Evolutionary conservation across 2,329 filamentous ascomycete species (phyloP), one percentile per base, ranked within the genome.

Genomic region (Pseudocercospora crystallina): DNA sequence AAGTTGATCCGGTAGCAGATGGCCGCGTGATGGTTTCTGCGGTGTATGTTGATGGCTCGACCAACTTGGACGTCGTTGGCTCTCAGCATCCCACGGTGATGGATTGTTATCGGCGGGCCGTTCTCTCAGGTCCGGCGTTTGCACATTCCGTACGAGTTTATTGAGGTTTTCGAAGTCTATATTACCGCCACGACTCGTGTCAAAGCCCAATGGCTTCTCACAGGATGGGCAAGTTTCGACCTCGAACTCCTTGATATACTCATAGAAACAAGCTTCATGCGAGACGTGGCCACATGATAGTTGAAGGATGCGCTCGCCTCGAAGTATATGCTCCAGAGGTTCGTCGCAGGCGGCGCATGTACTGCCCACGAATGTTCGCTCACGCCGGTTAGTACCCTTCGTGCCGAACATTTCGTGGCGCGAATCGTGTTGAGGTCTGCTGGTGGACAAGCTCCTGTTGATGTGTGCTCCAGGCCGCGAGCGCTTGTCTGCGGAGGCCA

Each of bases 201-300:
- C 94, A 37, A 99, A 77, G 56, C 91, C 90, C 45, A 99, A 75
- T 14, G 94, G 90, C 58, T 91, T 88, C 76, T 96, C 87, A 72
- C 94, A 99, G 59, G 89, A 87, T 26, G 94, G 94, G 72, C 94
- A 99, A 65, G 90, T 91, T 65, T 97, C 90, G 46, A 89, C 89
- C 61, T 97, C 91, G 52, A 92, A 88, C 66, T 96, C 92, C 65
- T 89, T 88, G 63, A 99, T 95, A 68, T 95, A 96, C 72, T 99
- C 94, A 74, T 97, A 97, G 69, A 99, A 97, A 73, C 94, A 99
- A 32, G 92, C 94, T 71, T 97, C 94, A 69, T 99, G 94, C 9
- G 92, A 90, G 53, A 99, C 92, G 72, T 99, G 94, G n/a, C 86
- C 83, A 72, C 94, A 99, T 5, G 91, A 95, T 65, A 99, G 94